Evolutionary conservation across 2,329 filamentous ascomycete genomes (phyloP), one percentile per base, ranked within the genome.

Genomic region (Malbranchea cinnamomea): DNA sequence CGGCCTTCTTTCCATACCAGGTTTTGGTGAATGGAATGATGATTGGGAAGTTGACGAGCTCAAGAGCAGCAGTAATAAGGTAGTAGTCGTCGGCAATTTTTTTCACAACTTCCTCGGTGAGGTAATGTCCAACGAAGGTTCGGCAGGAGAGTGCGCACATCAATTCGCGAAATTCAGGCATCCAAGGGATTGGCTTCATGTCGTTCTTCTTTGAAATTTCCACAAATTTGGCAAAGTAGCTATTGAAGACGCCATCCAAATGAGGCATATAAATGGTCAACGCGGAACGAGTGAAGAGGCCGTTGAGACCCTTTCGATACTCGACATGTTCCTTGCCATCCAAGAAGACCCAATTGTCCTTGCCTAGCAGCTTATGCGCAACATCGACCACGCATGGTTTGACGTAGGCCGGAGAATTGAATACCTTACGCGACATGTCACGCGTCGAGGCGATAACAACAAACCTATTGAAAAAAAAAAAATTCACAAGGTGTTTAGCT

Each of bases 21-120:
- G 84, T 84, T 65, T 84, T 87, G 52, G 85, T 94, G 65, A 72
- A 95, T 22, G 87, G 87, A 23, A 95, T 59, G 52, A 95, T 94
- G 59, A 95, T 79, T 36, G 89, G 87, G 65, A 95, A 93, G 65
- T 95, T 95, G 65, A 98, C 89, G 26, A 95, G 71, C 58, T 98
- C 89, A 43, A 95, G 71, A 13, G 89, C 89, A 34, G 80, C 87
- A 9, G 89, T 95, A 52, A 95, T 92, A 41, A 87, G 71, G 59
- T 92, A 95, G 63, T 93, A 98, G 59, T 95, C 85, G 56, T 93
- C 79, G 37, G 87, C 79, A 41, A 95, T 89, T 65, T 81, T 85
- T 69, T 91, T 87, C 48, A 95, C 76, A 28, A 79, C 74, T 52
- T 83, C 79, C 36, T 93, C 80, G 26, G 78, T 75, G 56, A 94